Evolutionary conservation across 1,284 basidiomycete genomes (phyloP), one percentile per base, ranked within the genome.

Genomic region (Cryptococcus wingfieldii): DNA sequence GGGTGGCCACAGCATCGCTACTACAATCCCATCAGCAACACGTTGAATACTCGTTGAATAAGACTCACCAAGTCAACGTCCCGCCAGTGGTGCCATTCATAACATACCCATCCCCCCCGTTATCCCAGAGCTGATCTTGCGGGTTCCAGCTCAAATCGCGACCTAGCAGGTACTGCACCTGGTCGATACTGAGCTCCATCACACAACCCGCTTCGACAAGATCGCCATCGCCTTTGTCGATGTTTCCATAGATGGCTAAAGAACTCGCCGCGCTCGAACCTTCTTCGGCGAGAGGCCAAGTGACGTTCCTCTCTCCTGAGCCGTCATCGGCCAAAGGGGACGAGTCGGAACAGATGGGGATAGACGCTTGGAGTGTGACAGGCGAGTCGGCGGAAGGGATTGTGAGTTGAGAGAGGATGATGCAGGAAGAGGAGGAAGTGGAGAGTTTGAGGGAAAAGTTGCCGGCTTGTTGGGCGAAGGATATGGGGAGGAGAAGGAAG

Each of bases 11-110:
- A 16, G 18, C 25, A 28, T 46, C 27, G 23, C 44, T 28, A 28
- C 23, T 28, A 9, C 31, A 10, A 1, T 3, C 8, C 7, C 39
- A 16, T 16, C 39, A 19, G 39, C 7, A 5, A 9, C 19, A 16
- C 7, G 1, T 4, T 19, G 8, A 13, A 16, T 19, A 42, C 1
- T 13, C 39, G 7, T 13, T n/a, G 18, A 10, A 37, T 8, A 18
- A 16, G 18, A 38, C 46, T 54, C 19, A 54, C 53, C 53, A 54
- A 16, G 27, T 38, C 12, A 54, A 31, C n/a, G 53, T 47, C 16
- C 46, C 53, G 23, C 38, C 53, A 7, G 38, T 42, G 25, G 53
- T 54, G 5, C 53, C 53, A 34, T 54, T 48, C 53, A 54, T 54
- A 23, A 54, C 53, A 38, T 19, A 41, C 16, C 38, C 46, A 19